Evolutionary conservation across 1,139 yeast species (phyloP).

Genomic region (Hanseniaspora sp.): DNA sequence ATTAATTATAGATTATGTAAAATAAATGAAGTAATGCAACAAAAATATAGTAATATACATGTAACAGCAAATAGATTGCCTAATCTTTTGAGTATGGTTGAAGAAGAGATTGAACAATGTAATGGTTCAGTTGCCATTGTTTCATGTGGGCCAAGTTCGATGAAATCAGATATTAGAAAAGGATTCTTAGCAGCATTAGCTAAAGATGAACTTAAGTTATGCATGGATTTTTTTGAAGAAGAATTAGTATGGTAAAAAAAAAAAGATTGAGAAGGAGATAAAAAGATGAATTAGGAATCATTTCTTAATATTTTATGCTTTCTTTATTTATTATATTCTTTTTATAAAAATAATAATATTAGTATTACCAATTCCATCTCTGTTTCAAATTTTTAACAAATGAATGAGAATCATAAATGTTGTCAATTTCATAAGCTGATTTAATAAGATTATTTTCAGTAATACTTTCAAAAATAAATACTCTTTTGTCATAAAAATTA

Average conservation of each 20-base stretch:
- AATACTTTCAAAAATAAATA: neutral
- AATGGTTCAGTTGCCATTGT: conserved; percentile 27
- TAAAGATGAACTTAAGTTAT: conserved; percentile 13
- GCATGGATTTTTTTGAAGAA: conserved; percentile 32
- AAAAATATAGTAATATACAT: neutral
- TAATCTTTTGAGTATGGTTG: neutral
- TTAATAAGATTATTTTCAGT: neutral
- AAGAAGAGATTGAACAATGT: conserved; percentile 16
- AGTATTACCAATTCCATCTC: conserved; percentile 2
- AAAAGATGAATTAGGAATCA: neutral
- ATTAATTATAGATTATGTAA: neutral
- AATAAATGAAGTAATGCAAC: neutral
- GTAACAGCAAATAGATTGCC: neutral
- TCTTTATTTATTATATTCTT: too few relatives aligned
- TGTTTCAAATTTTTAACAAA: conserved; percentile 11
- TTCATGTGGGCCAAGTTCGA: conserved; percentile 30
- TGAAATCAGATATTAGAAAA: conserved; percentile 29
- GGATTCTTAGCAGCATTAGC: conserved; percentile 26
- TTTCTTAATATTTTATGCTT: too few relatives aligned
- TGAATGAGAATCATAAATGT: conserved; percentile 9
- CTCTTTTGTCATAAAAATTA: conserved; percentile 7
- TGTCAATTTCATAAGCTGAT: conserved; percentile 12
- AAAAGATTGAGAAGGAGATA: too few relatives aligned
- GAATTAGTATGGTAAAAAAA: conserved; percentile 29
- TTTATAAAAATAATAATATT: neutral